phyloP scores from a whole-genome alignment of 345 rosid genomes.

The Heritiera littoralis region DNA sequence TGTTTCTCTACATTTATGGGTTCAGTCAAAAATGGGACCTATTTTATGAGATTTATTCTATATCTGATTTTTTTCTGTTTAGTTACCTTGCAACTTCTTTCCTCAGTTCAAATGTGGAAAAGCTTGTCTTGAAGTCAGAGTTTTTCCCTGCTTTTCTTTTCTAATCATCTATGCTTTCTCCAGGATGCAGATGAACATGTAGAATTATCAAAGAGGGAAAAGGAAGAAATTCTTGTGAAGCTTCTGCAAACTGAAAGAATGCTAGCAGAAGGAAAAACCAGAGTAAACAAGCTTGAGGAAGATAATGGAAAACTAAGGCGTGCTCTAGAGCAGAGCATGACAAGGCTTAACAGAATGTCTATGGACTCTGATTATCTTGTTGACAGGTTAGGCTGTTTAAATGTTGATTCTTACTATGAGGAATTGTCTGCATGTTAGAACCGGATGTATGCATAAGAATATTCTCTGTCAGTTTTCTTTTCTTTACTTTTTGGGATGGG shows the following conservation, averaged over 20 bases:
- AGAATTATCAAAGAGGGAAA: constrained; percentile 60
- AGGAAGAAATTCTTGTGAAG: constrained; percentile 62
- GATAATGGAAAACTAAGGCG: constrained; percentile 84
- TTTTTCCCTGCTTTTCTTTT: background rate
- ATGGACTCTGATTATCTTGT: constrained; percentile 81
- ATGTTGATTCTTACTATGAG: background rate
- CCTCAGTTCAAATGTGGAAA: constrained; percentile 3
- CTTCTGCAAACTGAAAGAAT: constrained; percentile 62
- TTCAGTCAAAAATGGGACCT: background rate
- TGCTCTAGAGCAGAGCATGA: constrained; percentile 94
- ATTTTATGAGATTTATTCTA: background rate
- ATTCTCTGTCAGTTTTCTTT: background rate
- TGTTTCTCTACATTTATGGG: background rate
- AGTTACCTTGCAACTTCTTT: background rate
- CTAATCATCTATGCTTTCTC: constrained; percentile 21
- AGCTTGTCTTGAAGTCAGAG: background rate
- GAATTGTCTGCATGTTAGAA: background rate
- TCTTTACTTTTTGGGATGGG: background rate
- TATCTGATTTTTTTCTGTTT: background rate
- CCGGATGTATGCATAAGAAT: background rate
- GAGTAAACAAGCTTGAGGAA: constrained; percentile 80
- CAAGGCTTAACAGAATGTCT: constrained; percentile 92
- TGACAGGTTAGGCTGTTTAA: constrained; percentile 66
- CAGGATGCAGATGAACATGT: constrained; percentile 62
- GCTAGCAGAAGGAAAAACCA: constrained; percentile 62